Evolutionary conservation across 2,329 filamentous ascomycete genomes (phyloP).

Genomic region (Penicillium sp.): DNA sequence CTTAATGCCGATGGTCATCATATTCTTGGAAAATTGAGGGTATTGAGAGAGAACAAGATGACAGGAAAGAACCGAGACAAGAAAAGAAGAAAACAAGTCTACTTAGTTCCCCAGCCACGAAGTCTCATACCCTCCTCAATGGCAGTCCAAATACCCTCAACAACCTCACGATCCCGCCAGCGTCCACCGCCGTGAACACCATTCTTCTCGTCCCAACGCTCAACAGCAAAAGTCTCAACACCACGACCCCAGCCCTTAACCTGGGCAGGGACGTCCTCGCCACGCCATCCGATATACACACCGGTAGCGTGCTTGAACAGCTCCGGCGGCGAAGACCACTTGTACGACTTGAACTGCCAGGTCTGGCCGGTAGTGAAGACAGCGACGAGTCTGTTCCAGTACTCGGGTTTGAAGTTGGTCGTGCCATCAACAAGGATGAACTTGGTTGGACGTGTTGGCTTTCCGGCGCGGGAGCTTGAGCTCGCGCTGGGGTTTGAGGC

Average conservation of each 20-base stretch:
- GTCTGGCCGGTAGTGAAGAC: constrained; percentile 97
- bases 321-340: constrained; percentile 85
- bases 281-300: constrained; percentile 87
- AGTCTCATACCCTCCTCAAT: constrained; percentile 85
- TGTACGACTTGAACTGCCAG: constrained; percentile 99
- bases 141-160: constrained; percentile 86
- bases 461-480: constrained; percentile 42
- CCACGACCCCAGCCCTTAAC: constrained; percentile 83
- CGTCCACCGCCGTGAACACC: constrained; percentile 41
- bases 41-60: constrained; percentile 8
- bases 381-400: constrained; percentile 92
- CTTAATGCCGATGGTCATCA: constrained; percentile 9
- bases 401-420: constrained; percentile 94
- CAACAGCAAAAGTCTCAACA: constrained; percentile 75
- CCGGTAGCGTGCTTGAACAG: constrained; percentile 86
- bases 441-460: constrained; percentile 66
- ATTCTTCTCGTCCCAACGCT: constrained; percentile 67
- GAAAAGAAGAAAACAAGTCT: constrained; percentile 2
- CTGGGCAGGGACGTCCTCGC: constrained; percentile 72
- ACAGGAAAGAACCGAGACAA: constrained; percentile 3
- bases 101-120: constrained; percentile 67
- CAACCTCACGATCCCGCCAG: constrained; percentile 89
- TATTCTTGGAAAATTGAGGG: constrained; percentile 1
- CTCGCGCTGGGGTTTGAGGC: constrained; percentile 25
- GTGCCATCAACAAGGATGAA: constrained; percentile 95